Percentiles rank a stretch among this genome's conserved stretches.
These are phyloP conservation scores for Halophytophthora batemanensis DNA, from an alignment of 352 stramenopile genomes.

Conservation along the genomic window DNA sequence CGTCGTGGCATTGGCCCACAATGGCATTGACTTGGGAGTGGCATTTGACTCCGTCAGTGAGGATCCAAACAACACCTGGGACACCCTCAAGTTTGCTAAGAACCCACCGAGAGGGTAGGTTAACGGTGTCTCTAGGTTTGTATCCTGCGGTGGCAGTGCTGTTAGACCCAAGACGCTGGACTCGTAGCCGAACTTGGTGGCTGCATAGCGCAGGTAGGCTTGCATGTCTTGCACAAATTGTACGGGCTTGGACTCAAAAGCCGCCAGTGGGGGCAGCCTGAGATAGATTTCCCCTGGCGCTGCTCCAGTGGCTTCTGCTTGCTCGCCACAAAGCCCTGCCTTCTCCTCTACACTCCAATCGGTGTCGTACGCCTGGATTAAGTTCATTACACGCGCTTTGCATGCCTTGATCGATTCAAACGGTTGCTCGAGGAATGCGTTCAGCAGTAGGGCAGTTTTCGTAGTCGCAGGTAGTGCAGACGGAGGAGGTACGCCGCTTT, in stretches of 20 bases:
- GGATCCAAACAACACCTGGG: slow-evolving; percentile 23
- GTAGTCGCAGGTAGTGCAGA: slow-evolving; percentile 16
- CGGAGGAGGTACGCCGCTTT: slow-evolving; percentile 8
- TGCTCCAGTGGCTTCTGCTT: slow-evolving; percentile 23
- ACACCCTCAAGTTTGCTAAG: slow-evolving; percentile 20
- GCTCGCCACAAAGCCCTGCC: slow-evolving; percentile 10
- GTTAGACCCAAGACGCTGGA: slow-evolving; percentile 27
- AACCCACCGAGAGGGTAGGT: slow-evolving; percentile 23
- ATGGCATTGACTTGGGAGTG: slow-evolving; percentile 1
- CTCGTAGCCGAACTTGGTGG: slow-evolving; percentile 59
- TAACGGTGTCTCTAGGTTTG: neutral
- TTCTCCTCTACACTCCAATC: slow-evolving; percentile 26
- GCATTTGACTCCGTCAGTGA: slow-evolving; percentile 9
- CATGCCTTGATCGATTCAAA: slow-evolving; percentile 30
- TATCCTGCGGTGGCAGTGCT: neutral
- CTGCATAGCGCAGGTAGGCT: slow-evolving; percentile 43
- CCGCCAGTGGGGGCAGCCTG: slow-evolving; percentile 28
- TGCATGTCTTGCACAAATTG: slow-evolving; percentile 39
- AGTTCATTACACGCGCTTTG: slow-evolving; percentile 16
- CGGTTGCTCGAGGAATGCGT: slow-evolving; percentile 51
- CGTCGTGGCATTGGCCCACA: slow-evolving; percentile 19
- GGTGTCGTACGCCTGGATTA: slow-evolving; percentile 17
- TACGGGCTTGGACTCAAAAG: slow-evolving; percentile 21
- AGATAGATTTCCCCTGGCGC: slow-evolving; percentile 24
- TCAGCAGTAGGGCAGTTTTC: slow-evolving; percentile 37